These are phyloP conservation scores for Metarhizium anisopliae DNA, from an alignment of 2,329 filamentous ascomycete species.

Conservation along the genomic window DNA sequence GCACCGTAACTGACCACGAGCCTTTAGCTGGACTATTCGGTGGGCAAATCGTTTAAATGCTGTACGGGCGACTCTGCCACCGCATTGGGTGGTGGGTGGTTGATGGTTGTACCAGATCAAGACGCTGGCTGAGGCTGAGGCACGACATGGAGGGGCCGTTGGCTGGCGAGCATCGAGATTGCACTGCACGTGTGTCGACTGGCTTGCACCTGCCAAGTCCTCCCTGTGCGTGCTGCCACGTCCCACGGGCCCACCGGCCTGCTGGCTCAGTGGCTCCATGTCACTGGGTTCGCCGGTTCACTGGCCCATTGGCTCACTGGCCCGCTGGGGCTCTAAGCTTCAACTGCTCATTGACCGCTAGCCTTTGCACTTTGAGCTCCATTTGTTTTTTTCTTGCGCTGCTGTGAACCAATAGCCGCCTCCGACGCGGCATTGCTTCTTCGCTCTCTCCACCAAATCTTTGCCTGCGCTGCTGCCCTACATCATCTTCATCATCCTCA, in stretches of 20 bases:
- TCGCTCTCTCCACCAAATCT: constrained; percentile 11
- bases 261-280: no score
- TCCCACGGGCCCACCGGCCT: no score
- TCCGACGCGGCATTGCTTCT: constrained; percentile 13
- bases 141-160: neutral
- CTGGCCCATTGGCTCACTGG: neutral
- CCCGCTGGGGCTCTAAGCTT: neutral
- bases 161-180: neutral
- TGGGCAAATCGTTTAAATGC: no score
- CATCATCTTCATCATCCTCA: constrained; percentile 1
- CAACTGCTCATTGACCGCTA: no score
- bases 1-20: no score
- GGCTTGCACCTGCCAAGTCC: no score
- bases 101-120: neutral
- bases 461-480: constrained; percentile 8
- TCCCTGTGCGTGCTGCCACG: no score
- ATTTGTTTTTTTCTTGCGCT: constrained; percentile 18
- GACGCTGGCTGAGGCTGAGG: neutral
- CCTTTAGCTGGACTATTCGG: no score
- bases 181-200: no score
- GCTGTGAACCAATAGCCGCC: constrained; percentile 16
- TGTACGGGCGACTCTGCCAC: no score
- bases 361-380: neutral
- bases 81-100: neutral
- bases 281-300: neutral